Conservation (phyloP, 179 eudicot species). For the Heliamphora pulchella region DNA sequence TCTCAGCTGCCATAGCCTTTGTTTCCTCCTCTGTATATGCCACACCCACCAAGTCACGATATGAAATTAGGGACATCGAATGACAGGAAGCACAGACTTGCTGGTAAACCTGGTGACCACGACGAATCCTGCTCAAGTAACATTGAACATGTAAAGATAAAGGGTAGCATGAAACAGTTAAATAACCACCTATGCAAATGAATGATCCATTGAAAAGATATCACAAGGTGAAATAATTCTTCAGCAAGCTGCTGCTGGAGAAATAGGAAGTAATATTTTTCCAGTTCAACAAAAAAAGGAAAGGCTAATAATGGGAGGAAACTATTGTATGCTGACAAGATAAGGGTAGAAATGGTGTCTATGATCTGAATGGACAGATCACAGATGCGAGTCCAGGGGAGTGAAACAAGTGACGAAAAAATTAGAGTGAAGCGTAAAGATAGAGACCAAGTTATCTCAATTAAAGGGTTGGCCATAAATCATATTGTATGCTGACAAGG, state of each 20-base stretch:
- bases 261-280: background rate
- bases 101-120: slow-evolving; percentile 95
- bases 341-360: too few species aligned
- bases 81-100: slow-evolving; percentile 98
- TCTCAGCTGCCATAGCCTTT: slow-evolving; percentile 97
- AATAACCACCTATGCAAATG: background rate
- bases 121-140: slow-evolving; percentile 64
- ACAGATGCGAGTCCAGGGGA: too few species aligned
- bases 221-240: background rate
- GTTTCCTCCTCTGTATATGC: slow-evolving; percentile 93
- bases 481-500: too few species aligned
- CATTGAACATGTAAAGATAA: background rate
- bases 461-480: too few species aligned
- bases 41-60: slow-evolving; percentile 94
- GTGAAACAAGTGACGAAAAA: background rate
- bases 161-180: too few species aligned
- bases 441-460: too few species aligned
- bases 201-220: background rate
- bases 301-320: background rate
- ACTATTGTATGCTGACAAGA: background rate
- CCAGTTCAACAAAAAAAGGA: background rate
- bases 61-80: slow-evolving; percentile 84
- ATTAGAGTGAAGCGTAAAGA: too few species aligned
- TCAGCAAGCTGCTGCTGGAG: background rate
- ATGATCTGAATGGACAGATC: too few species aligned